Evolutionary conservation across 176 grass and related monocot species (phyloP).

Genomic region (Themeda triandra): DNA sequence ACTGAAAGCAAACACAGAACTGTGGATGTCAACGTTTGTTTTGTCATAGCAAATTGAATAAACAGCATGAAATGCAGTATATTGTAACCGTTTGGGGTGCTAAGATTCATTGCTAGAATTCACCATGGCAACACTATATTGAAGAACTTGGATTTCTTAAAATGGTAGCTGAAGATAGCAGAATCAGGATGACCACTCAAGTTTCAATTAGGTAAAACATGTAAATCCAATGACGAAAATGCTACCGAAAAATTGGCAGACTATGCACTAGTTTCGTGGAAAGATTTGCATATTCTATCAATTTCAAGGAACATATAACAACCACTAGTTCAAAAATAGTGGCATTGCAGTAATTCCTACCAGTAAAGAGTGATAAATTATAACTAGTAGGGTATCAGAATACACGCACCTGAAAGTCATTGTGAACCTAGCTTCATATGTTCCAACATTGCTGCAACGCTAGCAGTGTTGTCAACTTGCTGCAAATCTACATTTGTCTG

Average conservation of each 20-base stretch:
- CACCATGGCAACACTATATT: background rate
- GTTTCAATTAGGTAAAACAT: background rate
- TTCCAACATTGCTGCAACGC: slow-evolving; percentile 41
- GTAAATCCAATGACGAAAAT: background rate
- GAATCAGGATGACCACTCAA: background rate
- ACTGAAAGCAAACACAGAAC: background rate
- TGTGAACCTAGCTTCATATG: slow-evolving; percentile 67
- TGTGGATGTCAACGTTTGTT: background rate
- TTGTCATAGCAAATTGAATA: background rate
- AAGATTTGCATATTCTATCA: background rate
- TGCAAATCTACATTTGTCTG: slow-evolving; percentile 38
- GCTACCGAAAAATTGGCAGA: background rate
- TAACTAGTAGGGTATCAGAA: background rate
- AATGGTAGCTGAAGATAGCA: background rate
- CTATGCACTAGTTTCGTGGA: background rate
- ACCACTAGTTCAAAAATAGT: background rate
- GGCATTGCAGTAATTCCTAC: background rate
- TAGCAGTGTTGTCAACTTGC: slow-evolving; percentile 25
- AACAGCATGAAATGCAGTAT: slow-evolving; percentile 2
- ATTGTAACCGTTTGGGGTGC: background rate
- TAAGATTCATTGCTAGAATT: background rate
- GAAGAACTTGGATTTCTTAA: background rate
- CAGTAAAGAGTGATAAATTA: background rate
- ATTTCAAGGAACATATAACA: background rate
- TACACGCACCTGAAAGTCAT: slow-evolving; percentile 59